Conservation (phyloP, 2,329 filamentous ascomycete species). For the Phoma herbarum region DNA sequence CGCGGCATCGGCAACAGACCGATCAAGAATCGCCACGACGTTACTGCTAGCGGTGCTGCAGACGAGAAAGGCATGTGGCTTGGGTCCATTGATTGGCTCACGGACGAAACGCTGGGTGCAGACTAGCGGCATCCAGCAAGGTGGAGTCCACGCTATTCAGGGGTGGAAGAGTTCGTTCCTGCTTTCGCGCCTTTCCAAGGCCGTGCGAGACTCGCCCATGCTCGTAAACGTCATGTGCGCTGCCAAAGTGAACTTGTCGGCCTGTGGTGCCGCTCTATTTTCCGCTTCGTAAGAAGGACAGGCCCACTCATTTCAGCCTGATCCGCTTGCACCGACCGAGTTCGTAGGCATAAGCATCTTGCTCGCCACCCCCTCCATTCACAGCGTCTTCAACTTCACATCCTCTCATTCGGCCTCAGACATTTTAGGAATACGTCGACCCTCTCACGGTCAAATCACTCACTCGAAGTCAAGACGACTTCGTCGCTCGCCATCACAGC, state of each 20-base stretch:
- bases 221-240: conserved; percentile 49
- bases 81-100: conserved; percentile 14
- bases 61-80: conserved; percentile 13
- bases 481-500: conserved; percentile 19
- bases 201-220: conserved; percentile 40
- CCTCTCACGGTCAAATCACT: neutral
- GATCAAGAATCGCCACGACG: conserved; percentile 38
- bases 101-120: conserved; percentile 20
- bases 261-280: conserved; percentile 38
- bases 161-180: conserved; percentile 23
- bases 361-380: conserved; percentile 28
- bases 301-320: conserved; percentile 41
- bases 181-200: conserved; percentile 30
- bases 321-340: conserved; percentile 23
- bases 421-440: conserved; percentile 4
- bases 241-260: conserved; percentile 27
- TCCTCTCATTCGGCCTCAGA: conserved; percentile 2
- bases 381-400: conserved; percentile 31
- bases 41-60: conserved; percentile 25
- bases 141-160: conserved; percentile 20
- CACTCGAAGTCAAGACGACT: conserved; percentile 7
- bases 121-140: conserved; percentile 16
- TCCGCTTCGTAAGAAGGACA: conserved; percentile 36
- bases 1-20: conserved; percentile 21
- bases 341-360: conserved; percentile 21